Evolutionary conservation across 148 eudicot species (phyloP).

Genomic region (Camellia sinensis): DNA sequence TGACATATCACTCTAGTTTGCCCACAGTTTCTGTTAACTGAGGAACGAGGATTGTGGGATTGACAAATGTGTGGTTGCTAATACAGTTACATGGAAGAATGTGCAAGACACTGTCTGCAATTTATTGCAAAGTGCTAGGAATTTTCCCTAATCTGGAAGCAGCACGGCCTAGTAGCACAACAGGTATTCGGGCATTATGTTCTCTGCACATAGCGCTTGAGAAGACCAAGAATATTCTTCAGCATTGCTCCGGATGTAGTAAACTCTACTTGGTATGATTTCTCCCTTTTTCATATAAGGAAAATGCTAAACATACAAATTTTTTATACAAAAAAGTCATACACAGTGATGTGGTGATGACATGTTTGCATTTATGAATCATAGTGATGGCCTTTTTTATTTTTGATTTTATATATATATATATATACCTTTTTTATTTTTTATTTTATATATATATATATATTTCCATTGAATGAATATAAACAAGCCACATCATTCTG

Average conservation of each 20-base stretch:
- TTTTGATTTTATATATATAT: too few species aligned
- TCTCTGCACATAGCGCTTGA: constrained; percentile 89
- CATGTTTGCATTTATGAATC: too few species aligned
- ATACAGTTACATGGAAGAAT: constrained; percentile 89
- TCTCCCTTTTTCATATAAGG: neutral
- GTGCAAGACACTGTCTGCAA: constrained; percentile 70
- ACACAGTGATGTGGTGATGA: too few species aligned
- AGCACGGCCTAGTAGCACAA: constrained; percentile 84
- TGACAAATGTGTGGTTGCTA: constrained; percentile 15
- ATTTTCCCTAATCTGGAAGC: constrained; percentile 92
- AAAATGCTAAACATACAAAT: too few species aligned
- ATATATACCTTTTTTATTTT: too few species aligned
- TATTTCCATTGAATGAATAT: too few species aligned
- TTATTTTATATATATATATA: too few species aligned
- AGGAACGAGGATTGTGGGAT: neutral
- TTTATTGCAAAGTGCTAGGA: constrained; percentile 66
- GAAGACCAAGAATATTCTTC: constrained; percentile 81
- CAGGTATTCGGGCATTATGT: constrained; percentile 96
- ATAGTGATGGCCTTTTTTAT: too few species aligned
- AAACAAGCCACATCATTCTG: too few species aligned
- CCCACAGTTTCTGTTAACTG: neutral
- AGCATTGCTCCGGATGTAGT: constrained; percentile 90
- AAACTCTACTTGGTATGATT: constrained; percentile 85
- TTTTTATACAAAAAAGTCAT: too few species aligned
- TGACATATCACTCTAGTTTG: neutral